Conservation (phyloP, 2,329 filamentous ascomycete genomes). For the Endoconidiophora polonica region DNA sequence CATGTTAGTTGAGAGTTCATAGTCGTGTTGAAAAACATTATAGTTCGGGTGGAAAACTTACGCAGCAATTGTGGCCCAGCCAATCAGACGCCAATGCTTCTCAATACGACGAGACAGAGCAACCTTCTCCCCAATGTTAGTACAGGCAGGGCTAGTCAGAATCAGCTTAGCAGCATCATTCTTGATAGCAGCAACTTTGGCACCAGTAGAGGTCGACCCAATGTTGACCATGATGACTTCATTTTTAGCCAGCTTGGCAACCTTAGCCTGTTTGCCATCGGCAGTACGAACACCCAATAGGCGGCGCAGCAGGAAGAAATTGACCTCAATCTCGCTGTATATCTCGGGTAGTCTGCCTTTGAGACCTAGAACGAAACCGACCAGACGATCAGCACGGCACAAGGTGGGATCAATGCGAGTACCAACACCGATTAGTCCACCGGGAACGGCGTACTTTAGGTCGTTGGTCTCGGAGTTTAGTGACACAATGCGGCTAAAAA, state of each 20-base stretch:
- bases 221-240: constrained; percentile 99
- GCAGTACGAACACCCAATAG: constrained; percentile 93
- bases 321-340: constrained; percentile 96
- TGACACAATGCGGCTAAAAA: constrained; percentile 87
- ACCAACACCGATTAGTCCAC: constrained; percentile 94
- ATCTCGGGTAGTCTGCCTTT: constrained; percentile 89
- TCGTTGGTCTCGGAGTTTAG: constrained; percentile 97
- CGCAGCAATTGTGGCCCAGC: constrained; percentile 70
- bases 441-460: constrained; percentile 93
- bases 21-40: constrained; percentile 4
- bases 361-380: constrained; percentile 92
- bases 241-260: constrained; percentile 94
- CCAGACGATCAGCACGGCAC: constrained; percentile 95
- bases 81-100: constrained; percentile 95
- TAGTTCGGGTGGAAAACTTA: constrained; percentile 24
- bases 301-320: constrained; percentile 93
- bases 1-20: constrained; percentile 15
- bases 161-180: constrained; percentile 93
- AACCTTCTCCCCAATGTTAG: constrained; percentile 95
- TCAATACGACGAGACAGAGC: constrained; percentile 91
- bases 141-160: constrained; percentile 86
- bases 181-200: constrained; percentile 93
- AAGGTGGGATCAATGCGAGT: constrained; percentile 94
- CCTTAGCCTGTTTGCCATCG: constrained; percentile 98
- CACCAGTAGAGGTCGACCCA: constrained; percentile 88